A percentile compares a stretch with the other conserved stretches of the same genome.
These are phyloP conservation scores for Aspergillus novoparasiticus DNA, from an alignment of 2,329 filamentous ascomycete genomes.

Conservation along the genomic window DNA sequence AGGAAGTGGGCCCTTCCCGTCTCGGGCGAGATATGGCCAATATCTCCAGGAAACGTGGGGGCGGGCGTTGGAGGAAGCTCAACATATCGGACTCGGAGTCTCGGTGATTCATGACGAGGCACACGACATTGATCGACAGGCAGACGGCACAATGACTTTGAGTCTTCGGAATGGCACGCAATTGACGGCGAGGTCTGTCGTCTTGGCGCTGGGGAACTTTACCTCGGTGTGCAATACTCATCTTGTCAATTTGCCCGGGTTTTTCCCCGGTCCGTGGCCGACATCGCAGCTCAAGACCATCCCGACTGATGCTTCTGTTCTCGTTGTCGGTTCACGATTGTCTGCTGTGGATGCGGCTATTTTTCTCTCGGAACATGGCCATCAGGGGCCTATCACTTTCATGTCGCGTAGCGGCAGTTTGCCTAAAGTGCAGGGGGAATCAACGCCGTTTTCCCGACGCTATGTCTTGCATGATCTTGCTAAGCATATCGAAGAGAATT, in stretches of 20 bases:
- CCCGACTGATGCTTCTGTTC: conserved; percentile 8
- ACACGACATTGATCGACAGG: conserved; percentile 8
- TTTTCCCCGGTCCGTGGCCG: conserved; percentile 15
- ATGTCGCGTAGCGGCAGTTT: conserved; percentile 16
- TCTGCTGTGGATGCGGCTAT: conserved; percentile 14
- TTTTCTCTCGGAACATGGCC: conserved; percentile 8
- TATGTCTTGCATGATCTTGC: conserved; percentile 9
- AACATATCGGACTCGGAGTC: conserved; percentile 2
- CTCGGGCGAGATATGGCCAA: conserved; percentile 10
- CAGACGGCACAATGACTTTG: conserved; percentile 6
- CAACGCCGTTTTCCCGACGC: conserved; percentile 8
- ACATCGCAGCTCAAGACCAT: conserved; percentile 9
- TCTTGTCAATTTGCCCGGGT: conserved; percentile 10
- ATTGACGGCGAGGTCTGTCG: conserved; percentile 2
- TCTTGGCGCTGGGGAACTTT: conserved; percentile 12
- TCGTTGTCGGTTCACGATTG: conserved; percentile 14
- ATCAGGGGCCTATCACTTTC: conserved; percentile 13
- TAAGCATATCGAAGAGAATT: conserved; percentile 3
- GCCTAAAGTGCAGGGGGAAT: conserved; percentile 13
- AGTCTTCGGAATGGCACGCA: not conserved
- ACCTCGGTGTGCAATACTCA: conserved; percentile 9
- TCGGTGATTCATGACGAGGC: conserved; percentile 11
- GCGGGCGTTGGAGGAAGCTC: conserved; percentile 3
- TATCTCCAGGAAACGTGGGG: conserved; percentile 14
- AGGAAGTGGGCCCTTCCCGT: conserved; percentile 8